phyloP scores from a whole-genome alignment of 108 stramenopile species.

The Mediolabrus comicus region DNA sequence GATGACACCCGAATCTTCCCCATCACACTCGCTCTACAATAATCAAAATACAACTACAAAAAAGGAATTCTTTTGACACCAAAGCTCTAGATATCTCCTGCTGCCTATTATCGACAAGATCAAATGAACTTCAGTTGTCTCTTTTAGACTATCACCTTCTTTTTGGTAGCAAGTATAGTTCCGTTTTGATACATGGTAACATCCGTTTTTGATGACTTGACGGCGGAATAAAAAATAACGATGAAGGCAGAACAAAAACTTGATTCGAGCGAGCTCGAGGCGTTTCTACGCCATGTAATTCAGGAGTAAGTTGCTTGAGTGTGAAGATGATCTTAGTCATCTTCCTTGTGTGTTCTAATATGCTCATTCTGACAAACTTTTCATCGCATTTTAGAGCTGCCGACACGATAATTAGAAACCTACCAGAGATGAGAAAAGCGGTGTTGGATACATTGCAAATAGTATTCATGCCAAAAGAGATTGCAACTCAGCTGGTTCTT shows the following conservation, averaged over 20 bases:
- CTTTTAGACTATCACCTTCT: no score
- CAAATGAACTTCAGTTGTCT: no score
- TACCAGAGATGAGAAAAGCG: conserved; percentile 55
- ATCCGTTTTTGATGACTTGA: background rate
- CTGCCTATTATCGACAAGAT: no score
- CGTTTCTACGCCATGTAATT: conserved; percentile 27
- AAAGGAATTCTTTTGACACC: no score
- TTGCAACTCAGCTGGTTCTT: conserved; percentile 71
- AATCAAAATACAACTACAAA: no score
- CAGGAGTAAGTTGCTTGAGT: conserved; percentile 21
- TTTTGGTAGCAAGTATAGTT: no score
- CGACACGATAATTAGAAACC: conserved; percentile 20
- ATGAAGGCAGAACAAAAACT: conserved; percentile 19
- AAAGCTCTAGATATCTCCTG: no score
- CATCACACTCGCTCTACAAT: no score
- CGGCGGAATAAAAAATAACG: background rate
- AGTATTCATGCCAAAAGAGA: conserved; percentile 70
- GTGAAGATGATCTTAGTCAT: background rate
- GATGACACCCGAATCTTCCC: no score
- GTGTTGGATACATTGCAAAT: conserved; percentile 63
- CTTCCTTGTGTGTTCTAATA: background rate
- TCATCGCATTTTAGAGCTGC: conserved; percentile 14
- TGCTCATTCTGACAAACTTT: background rate
- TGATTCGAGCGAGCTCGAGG: conserved; percentile 34
- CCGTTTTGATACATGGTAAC: no score